Base-by-base conservation (phyloP, 2,329 filamentous ascomycete genomes). In the Fonsecaea erecta region DNA sequence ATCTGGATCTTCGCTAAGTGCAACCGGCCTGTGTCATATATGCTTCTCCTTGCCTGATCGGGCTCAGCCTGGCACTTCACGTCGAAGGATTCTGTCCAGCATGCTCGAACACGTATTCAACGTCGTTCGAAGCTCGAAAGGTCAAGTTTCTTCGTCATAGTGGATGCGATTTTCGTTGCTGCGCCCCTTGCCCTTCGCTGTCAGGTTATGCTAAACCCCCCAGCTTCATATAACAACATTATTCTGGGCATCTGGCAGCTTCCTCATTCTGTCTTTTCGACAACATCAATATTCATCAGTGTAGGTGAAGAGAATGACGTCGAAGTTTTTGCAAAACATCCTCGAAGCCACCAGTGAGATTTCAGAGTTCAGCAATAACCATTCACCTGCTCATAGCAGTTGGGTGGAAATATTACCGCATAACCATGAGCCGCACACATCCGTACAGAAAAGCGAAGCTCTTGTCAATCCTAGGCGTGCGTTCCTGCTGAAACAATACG, bases 131-230 rank as follows among this genome's bases (percentile, higher is more conserved):
- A 21, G 18, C 40, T 46, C 40, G 40, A 21, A 24, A 16, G 26
- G 43, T 12, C n/a, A 48, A 46, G n/a, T 34, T 46, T 18, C 32
- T 26, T 59, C 56, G 56, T 59, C 56, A 34, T 52, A 9, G 18
- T 51, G 40, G 11, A 35, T 28, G 18, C 18, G 40, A 46, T 59
- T 18, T 16, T 59, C 43, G n/a, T 32, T 51, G 56, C 56, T 59
- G 56, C 56, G 56, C 56, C 56, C 52, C 43, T 26, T 46, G 26
- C 32, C 43, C 40, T 21, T 21, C 7, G n/a, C 18, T 21, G n/a
- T 46, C 40, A 18, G 18, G 8, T 46, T 21, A 7, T 46, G 6
- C 40, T 7, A 7, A 21, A 21, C 24, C 40, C 40, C n/a, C n/a
- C 40, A 46, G n/a, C 40, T 46, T 21, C 2, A 46, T 46, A 46